These are phyloP conservation scores for Agaricus blazei DNA, from an alignment of 768 basidiomycete species.

Conservation along the genomic window DNA sequence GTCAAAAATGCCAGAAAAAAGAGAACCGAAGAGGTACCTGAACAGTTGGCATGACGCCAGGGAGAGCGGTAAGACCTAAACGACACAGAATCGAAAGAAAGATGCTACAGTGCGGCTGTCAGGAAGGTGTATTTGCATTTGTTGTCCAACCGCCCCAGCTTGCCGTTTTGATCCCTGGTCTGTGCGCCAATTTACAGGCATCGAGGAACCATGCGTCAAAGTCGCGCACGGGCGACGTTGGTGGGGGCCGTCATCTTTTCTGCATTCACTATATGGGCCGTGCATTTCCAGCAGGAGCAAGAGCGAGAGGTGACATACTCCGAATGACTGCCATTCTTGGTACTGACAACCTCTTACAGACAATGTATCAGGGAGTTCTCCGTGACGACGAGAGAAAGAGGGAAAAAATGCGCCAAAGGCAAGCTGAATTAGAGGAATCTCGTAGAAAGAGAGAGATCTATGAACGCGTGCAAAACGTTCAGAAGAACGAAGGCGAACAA, in stretches of 20 bases:
- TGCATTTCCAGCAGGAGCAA: slow-evolving; percentile 80
- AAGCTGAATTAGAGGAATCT: slow-evolving; percentile 58
- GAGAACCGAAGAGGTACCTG: slow-evolving; percentile 5
- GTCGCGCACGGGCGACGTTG: slow-evolving; percentile 73
- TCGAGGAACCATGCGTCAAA: slow-evolving; percentile 46
- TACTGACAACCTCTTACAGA: slow-evolving; percentile 39
- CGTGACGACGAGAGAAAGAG: slow-evolving; percentile 79
- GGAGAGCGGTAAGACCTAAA: neutral
- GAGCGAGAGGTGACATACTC: slow-evolving; percentile 65
- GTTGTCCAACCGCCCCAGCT: slow-evolving; percentile 8
- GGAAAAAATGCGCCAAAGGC: slow-evolving; percentile 65
- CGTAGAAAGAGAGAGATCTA: slow-evolving; percentile 60
- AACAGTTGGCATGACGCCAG: slow-evolving; percentile 1
- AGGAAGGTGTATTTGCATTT: slow-evolving; percentile 15
- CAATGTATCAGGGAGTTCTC: slow-evolving; percentile 88
- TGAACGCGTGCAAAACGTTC: slow-evolving; percentile 44
- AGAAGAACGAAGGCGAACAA: slow-evolving; percentile 10
- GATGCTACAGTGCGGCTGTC: neutral
- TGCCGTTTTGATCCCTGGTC: slow-evolving; percentile 14
- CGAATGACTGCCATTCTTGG: neutral
- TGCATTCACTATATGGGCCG: slow-evolving; percentile 76
- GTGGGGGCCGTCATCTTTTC: slow-evolving; percentile 57
- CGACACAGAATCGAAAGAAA: neutral
- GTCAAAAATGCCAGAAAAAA: slow-evolving; percentile 7
- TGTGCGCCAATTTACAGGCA: slow-evolving; percentile 13